Conservation (phyloP, 768 basidiomycete species). For the Amanita pallidorosea region DNA sequence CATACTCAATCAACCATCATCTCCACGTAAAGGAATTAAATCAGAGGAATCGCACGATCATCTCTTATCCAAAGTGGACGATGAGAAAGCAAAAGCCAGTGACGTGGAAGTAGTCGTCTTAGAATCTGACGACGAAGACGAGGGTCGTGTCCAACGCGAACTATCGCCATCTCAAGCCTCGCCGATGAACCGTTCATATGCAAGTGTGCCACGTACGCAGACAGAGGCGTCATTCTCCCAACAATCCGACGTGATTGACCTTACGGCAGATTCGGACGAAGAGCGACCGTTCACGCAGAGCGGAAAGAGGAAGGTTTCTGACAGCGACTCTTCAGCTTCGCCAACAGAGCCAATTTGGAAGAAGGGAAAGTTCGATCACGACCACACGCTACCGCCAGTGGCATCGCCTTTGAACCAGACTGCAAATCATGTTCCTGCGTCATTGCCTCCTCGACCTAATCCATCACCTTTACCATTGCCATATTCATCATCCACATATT, state of each 20-base stretch:
- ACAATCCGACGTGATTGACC: slow-evolving; percentile 61
- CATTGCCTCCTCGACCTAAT: slow-evolving; percentile 5
- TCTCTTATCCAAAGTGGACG: slow-evolving; percentile 14
- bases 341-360: slow-evolving; percentile 69
- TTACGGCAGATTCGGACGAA: slow-evolving; percentile 76
- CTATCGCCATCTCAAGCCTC: slow-evolving; percentile 54
- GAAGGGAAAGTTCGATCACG: slow-evolving; percentile 35
- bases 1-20: slow-evolving; percentile 12
- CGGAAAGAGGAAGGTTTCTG: slow-evolving; percentile 53
- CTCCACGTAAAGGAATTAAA: slow-evolving; percentile 22
- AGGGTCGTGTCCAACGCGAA: slow-evolving; percentile 66
- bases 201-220: slow-evolving; percentile 18
- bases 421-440: slow-evolving; percentile 5
- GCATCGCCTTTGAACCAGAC: slow-evolving; percentile 1
- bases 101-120: slow-evolving; percentile 52
- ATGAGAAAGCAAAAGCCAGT: slow-evolving; percentile 34
- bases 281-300: slow-evolving; percentile 24
- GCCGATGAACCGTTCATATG: slow-evolving; percentile 26
- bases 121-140: slow-evolving; percentile 74
- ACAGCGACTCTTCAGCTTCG: slow-evolving; percentile 33
- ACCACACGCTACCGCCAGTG: slow-evolving; percentile 3
- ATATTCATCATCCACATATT: slow-evolving; percentile 13
- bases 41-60: slow-evolving; percentile 11
- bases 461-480: slow-evolving; percentile 10
- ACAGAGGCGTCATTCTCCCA: slow-evolving; percentile 15